Conservation (phyloP, 108 stramenopile genomes). For the Skeletonema menzelii region DNA sequence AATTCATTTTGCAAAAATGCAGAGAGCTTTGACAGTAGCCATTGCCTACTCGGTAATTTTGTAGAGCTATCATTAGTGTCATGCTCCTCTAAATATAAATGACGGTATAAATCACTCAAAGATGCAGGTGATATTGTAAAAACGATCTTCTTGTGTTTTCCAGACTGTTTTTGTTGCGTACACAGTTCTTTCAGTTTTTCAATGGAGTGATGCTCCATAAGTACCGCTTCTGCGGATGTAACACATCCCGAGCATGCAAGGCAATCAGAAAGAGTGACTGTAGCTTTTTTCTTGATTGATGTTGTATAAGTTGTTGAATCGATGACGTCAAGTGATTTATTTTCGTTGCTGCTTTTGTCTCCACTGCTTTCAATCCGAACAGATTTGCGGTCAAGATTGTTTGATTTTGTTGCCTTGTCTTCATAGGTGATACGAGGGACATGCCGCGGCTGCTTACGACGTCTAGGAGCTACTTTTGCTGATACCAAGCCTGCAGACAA, state of each 20-base stretch:
- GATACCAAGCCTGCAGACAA: not conserved
- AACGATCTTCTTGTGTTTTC: conserved; percentile 20
- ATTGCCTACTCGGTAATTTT: conserved; percentile 14
- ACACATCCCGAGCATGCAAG: conserved; percentile 99
- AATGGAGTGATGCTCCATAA: conserved; percentile 91
- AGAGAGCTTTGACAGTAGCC: conserved; percentile 37
- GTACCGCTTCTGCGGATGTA: conserved; percentile 97
- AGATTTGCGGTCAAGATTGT: not conserved
- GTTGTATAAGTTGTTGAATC: conserved; percentile 9
- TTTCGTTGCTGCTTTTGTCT: not conserved
- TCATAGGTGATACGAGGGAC: conserved; percentile 17
- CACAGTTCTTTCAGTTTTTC: conserved; percentile 44
- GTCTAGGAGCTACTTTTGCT: not conserved
- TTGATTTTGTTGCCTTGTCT: conserved; percentile 14
- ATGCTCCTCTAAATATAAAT: conserved; percentile 43
- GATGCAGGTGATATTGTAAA: conserved; percentile 77
- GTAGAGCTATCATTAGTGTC: not conserved
- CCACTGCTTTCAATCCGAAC: conserved; percentile 8
- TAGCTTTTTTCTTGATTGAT: conserved; percentile 53
- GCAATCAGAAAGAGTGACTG: conserved; percentile 95
- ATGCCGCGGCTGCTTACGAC: conserved; percentile 16
- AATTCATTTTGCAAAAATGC: conserved; percentile 55
- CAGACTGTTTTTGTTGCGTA: not conserved
- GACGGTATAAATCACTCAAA: conserved; percentile 75
- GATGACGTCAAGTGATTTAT: conserved; percentile 2